Conservation (phyloP, 2,329 filamentous ascomycete species). For the Arthrobotrys conoides region DNA sequence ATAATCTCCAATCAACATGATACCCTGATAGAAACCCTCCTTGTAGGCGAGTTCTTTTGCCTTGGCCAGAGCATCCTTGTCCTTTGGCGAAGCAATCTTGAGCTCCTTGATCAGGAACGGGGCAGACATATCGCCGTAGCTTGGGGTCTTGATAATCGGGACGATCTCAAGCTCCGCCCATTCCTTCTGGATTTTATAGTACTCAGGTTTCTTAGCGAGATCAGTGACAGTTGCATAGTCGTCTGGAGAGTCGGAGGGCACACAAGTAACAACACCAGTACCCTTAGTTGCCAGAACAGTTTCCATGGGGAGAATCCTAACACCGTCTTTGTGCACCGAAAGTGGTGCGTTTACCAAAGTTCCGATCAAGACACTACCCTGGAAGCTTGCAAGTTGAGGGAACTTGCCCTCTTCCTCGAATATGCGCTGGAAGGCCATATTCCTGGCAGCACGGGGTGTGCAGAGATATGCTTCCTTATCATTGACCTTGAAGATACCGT, state of each 20-base stretch:
- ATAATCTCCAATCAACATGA: constrained; percentile 88
- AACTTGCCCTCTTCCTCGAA: constrained; percentile 83
- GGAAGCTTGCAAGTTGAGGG: constrained; percentile 80
- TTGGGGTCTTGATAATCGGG: constrained; percentile 89
- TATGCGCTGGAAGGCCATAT: constrained; percentile 95
- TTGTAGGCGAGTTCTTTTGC: constrained; percentile 98
- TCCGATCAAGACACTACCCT: constrained; percentile 85
- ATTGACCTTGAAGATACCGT: constrained; percentile 86
- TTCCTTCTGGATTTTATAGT: constrained; percentile 95
- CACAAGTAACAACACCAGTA: constrained; percentile 94
- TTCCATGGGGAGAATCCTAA: constrained; percentile 95
- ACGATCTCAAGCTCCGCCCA: constrained; percentile 93
- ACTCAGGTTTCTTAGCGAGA: constrained; percentile 93
- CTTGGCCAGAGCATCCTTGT: constrained; percentile 88
- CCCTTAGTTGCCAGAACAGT: constrained; percentile 92
- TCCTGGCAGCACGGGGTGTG: constrained; percentile 85
- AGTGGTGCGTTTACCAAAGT: constrained; percentile 91
- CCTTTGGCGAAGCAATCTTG: constrained; percentile 97
- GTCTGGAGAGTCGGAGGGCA: constrained; percentile 95
- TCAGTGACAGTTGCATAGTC: constrained; percentile 92
- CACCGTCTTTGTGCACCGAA: constrained; percentile 84
- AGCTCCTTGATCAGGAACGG: constrained; percentile 87
- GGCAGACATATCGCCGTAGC: constrained; percentile 87
- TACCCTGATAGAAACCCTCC: constrained; percentile 96
- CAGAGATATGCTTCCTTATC: constrained; percentile 86